Conservation (phyloP, 2,329 filamentous ascomycete genomes). For the Aspergillus sp. region DNA sequence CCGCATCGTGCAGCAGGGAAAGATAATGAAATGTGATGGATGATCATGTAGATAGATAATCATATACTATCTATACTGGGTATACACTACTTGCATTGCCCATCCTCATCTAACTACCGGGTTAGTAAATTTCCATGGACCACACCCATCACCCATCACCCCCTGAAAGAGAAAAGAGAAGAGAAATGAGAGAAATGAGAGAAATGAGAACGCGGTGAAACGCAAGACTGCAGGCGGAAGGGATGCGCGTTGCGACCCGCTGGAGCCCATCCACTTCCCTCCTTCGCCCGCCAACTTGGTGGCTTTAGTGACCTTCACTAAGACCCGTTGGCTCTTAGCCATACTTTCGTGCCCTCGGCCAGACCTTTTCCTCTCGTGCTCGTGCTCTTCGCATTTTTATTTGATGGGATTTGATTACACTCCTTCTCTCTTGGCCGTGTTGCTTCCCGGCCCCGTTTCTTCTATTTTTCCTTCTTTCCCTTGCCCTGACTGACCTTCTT, state of each 20-base stretch:
- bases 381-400: too few relatives aligned
- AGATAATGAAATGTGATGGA: too few relatives aligned
- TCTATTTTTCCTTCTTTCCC: slow-evolving; percentile 5
- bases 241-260: slow-evolving; percentile 20
- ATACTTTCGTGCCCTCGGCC: not conserved
- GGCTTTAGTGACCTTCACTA: slow-evolving; percentile 8
- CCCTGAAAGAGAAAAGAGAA: too few relatives aligned
- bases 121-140: too few relatives aligned
- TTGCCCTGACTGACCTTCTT: not conserved
- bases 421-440: not conserved
- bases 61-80: not conserved
- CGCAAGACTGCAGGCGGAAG: slow-evolving; percentile 12
- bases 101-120: not conserved
- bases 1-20: not conserved
- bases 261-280: not conserved
- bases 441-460: not conserved
- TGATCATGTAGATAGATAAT: too few relatives aligned
- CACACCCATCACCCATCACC: too few relatives aligned
- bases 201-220: slow-evolving; percentile 15
- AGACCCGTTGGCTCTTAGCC: not conserved
- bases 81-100: not conserved
- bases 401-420: not conserved
- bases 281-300: not conserved
- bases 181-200: too few relatives aligned
- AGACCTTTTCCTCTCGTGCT: slow-evolving; percentile 3